Evolutionary conservation across 2,329 filamentous ascomycete species (phyloP), one percentile per base, ranked within the genome.

Genomic region (Botryotinia calthae): DNA sequence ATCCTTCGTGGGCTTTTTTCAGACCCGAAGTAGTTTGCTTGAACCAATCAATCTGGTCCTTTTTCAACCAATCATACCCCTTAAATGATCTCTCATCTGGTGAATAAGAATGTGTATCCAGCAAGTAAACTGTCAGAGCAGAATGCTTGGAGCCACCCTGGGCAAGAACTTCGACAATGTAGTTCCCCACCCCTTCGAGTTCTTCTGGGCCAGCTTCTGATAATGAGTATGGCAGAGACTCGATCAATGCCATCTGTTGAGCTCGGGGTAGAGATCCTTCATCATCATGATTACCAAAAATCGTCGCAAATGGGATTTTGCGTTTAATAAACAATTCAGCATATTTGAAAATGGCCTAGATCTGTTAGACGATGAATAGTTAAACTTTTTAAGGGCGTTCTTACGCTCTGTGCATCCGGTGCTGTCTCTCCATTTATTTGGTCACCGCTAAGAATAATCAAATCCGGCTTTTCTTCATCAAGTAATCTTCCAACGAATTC

Each of bases 1-100:
- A 99, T 78, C 94, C 90, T 75, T 88, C 87, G 81, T 97, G 95
- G 74, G 89, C 89, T 79, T 90, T 89, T 83, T 93, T 93, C 64
- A 98, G 84, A 20, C 89, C 84, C 73, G 91, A 85, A 0, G 93
- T 90, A 1, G 93, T 97, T 75, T 89, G 87, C 77, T 89, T 91
- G 85, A 99, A 99, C 96, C 96, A 99, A 72, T 93, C 89, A 73
- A 98, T 97, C 82, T 99, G 96, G 77, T 89, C 94, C 62, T 91
- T 91, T 84, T 98, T 98, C 80, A 99, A 85, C 96, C 96, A 99
- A 83, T 98, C 95, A 81, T 99, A 99, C 65, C 96, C 96, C n/a
- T 90, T 89, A 81, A 90, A 98, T 74, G 93, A 90, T 72, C 90
- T 89, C 82, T 98, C 94, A 80, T 99, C 93, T 0, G 95, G 95